A percentile compares a stretch with the other conserved stretches of the same genome.
phyloP scores from a whole-genome alignment of 345 rosid species.

The Aurinia saxatilis region DNA sequence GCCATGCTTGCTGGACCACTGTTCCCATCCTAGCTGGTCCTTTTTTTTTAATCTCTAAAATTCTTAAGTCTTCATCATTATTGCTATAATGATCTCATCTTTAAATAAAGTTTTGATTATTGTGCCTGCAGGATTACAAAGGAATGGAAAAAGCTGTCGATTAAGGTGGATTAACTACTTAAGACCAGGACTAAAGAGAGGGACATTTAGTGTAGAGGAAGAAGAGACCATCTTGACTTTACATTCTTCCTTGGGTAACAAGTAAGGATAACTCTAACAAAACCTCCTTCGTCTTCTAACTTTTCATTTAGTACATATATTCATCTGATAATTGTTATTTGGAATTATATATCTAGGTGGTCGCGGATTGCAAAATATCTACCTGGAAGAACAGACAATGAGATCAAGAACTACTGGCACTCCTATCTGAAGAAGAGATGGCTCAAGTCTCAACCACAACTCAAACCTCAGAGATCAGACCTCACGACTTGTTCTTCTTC shows the following conservation, averaged over 20 bases:
- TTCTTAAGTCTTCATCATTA: background rate
- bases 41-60: constrained; percentile 6
- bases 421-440: constrained; percentile 68
- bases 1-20: constrained; percentile 74
- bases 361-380: constrained; percentile 74
- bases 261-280: constrained; percentile 32
- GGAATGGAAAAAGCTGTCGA: constrained; percentile 82
- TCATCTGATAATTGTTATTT: too few relatives aligned
- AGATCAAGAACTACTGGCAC: constrained; percentile 93
- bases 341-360: constrained; percentile 46
- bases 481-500: constrained; percentile 13
- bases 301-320: too few relatives aligned
- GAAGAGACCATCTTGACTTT: constrained; percentile 55
- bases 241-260: constrained; percentile 65
- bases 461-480: constrained; percentile 20
- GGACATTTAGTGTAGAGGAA: constrained; percentile 45
- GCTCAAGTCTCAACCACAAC: constrained; percentile 35
- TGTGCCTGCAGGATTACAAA: constrained; percentile 51
- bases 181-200: constrained; percentile 69
- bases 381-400: constrained; percentile 96
- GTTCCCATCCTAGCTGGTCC: constrained; percentile 65
- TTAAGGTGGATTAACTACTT: constrained; percentile 79
- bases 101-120: background rate
- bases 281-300: too few relatives aligned
- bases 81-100: background rate